Evolutionary conservation across 345 rosid genomes (phyloP), one percentile per base, ranked within the genome.

Genomic region (Hibiscus tridactylites): DNA sequence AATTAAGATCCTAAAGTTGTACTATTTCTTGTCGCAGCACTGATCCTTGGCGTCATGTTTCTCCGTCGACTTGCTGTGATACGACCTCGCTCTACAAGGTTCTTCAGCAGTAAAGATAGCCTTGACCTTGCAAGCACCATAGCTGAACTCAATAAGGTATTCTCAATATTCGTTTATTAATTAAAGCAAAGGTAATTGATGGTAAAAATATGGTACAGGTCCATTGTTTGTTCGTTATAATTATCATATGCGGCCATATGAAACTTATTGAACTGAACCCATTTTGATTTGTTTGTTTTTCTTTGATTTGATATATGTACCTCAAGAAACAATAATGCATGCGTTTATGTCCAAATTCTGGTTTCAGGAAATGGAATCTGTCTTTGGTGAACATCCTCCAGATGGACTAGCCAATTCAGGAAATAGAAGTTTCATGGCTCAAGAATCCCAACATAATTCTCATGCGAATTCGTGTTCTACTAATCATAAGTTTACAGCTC

Each of bases 371-470:
- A 86, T 95, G 92, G 91, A 89, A 77, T 79, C 83, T 4, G 77
- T 89, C 54, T 95, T 95, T 78, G 99, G 99, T n/a, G 85, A 88
- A 75, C 82, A 85, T 17, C 89, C 87, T 69, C 53, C 90, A 0
- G 73, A 69, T 73, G 92, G 87, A 28, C 50, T 87, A 13, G 71
- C 83, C 13, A 74, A 80, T 76, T 81, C 90, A 53, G 47, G 37
- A 0, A 77, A 58, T 16, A 76, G 60, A 16, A 74, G 77, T 76
- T 56, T 9, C 35, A 39, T 59, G n/a, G 75, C 52, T 21, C 75
- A 73, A 70, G 79, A 83, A 68, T 33, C 83, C 49, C 75, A 68
- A 37, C 39, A 56, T 37, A 70, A 12, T 26, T 76, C 85, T 78
- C 39, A 52, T 54, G 79, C 76, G 17, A 35, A 80, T 12, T 59